phyloP scores from a whole-genome alignment of 2,329 filamentous ascomycete species.

The Sporothrix dimorphospora region DNA sequence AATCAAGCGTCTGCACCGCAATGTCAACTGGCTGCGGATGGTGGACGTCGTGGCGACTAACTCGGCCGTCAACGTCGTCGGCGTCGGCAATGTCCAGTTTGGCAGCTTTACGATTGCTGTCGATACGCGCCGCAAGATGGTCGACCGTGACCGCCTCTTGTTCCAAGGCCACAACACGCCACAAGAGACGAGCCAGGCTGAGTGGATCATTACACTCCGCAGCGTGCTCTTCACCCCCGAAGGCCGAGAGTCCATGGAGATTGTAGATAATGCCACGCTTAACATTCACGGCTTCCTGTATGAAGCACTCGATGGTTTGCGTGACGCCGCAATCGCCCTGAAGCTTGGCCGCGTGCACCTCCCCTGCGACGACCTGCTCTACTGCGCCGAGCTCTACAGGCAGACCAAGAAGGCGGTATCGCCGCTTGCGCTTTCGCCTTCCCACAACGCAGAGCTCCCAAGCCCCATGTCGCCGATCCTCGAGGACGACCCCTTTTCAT shows the following conservation, averaged over 20 bases:
- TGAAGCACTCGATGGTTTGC: conserved; percentile 80
- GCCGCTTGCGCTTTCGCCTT: conserved; percentile 36
- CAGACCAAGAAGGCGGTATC: conserved; percentile 47
- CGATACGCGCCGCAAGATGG: conserved; percentile 88
- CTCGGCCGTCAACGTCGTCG: conserved; percentile 73
- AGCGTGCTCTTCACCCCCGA: conserved; percentile 89
- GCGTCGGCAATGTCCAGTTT: conserved; percentile 82
- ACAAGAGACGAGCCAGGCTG: conserved; percentile 71
- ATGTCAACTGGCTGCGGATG: conserved; percentile 85
- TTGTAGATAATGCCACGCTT: conserved; percentile 83
- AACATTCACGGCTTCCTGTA: conserved; percentile 93
- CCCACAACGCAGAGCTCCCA: conserved; percentile 36
- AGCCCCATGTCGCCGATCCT: conserved; percentile 22
- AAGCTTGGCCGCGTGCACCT: conserved; percentile 91
- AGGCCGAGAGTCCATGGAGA: conserved; percentile 79
- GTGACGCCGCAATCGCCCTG: conserved; percentile 85
- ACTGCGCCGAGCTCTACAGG: conserved; percentile 63
- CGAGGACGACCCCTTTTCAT: conserved; percentile 13
- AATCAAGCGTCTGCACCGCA: conserved; percentile 82
- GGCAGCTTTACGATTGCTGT: conserved; percentile 84
- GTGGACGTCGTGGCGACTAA: conserved; percentile 86
- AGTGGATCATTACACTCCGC: conserved; percentile 87
- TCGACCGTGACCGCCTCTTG: conserved; percentile 87
- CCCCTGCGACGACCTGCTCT: conserved; percentile 81
- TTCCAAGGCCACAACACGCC: conserved; percentile 67